Conservation (phyloP, 306 rosid species). For the Cotoneaster glaucophyllus region DNA sequence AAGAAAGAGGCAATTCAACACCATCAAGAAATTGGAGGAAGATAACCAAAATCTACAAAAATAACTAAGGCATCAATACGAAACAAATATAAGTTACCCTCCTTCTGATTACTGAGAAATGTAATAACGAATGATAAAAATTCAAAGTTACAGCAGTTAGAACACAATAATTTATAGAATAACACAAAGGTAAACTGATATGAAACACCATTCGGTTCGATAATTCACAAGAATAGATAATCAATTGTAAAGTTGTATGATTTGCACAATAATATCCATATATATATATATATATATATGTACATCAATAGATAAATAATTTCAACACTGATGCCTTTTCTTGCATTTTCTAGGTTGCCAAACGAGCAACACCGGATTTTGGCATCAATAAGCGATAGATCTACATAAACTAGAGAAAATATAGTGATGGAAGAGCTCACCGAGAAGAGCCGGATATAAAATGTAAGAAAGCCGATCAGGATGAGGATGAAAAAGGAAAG, state of each 20-base stretch:
- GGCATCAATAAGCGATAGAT: constrained; percentile 26
- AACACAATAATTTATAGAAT: neutral
- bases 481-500: constrained; percentile 80
- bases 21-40: constrained; percentile 15
- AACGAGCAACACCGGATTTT: neutral
- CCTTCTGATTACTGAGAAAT: neutral
- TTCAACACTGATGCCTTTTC: neutral
- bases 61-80: constrained; percentile 11
- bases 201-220: neutral
- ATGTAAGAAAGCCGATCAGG: constrained; percentile 92
- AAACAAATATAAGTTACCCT: neutral
- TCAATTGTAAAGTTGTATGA: neutral
- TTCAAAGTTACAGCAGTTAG: neutral
- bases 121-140: neutral
- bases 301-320: neutral
- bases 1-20: constrained; percentile 12
- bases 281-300: too few relatives aligned
- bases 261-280: neutral
- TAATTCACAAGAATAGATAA: neutral
- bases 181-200: neutral
- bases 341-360: neutral
- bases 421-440: constrained; percentile 51
- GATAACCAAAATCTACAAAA: neutral
- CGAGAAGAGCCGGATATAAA: constrained; percentile 97
- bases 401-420: constrained; percentile 12